These are phyloP conservation scores for Colletotrichum sp. DNA, from an alignment of 2,329 filamentous ascomycete genomes.

Conservation along the genomic window DNA sequence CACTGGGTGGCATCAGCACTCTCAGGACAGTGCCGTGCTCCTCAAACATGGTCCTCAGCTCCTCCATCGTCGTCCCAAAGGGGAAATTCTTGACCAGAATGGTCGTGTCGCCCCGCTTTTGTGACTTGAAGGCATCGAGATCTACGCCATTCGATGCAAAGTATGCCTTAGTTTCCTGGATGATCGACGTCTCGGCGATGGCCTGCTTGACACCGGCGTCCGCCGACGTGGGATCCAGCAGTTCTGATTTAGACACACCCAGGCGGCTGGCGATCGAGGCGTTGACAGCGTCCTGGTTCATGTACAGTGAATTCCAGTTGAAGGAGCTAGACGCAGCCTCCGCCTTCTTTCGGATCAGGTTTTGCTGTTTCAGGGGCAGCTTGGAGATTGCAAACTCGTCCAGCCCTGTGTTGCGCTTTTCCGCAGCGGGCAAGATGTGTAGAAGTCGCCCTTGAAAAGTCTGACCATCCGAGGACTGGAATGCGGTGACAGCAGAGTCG, in stretches of 20 bases:
- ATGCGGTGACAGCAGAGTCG: slow-evolving; percentile 78
- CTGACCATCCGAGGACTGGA: slow-evolving; percentile 79
- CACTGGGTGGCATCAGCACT: slow-evolving; percentile 90
- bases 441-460: slow-evolving; percentile 92
- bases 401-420: slow-evolving; percentile 80
- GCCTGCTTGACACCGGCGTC: slow-evolving; percentile 97
- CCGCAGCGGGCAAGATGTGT: slow-evolving; percentile 85
- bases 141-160: slow-evolving; percentile 89
- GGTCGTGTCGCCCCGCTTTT: slow-evolving; percentile 82
- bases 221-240: slow-evolving; percentile 93
- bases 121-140: slow-evolving; percentile 86
- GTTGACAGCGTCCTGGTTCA: slow-evolving; percentile 96
- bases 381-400: slow-evolving; percentile 92
- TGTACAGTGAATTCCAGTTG: slow-evolving; percentile 99
- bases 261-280: slow-evolving; percentile 85
- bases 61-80: slow-evolving; percentile 79
- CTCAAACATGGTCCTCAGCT: slow-evolving; percentile 82
- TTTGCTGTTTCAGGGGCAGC: slow-evolving; percentile 92
- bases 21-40: slow-evolving; percentile 82
- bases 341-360: slow-evolving; percentile 83
- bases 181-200: slow-evolving; percentile 93
- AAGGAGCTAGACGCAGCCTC: slow-evolving; percentile 78
- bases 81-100: slow-evolving; percentile 97
- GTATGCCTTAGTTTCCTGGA: slow-evolving; percentile 94
- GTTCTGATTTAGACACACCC: slow-evolving; percentile 87